Evolutionary conservation across 371 early-diverging fungal genomes (phyloP).

Genomic region (Mortierella sp.): DNA sequence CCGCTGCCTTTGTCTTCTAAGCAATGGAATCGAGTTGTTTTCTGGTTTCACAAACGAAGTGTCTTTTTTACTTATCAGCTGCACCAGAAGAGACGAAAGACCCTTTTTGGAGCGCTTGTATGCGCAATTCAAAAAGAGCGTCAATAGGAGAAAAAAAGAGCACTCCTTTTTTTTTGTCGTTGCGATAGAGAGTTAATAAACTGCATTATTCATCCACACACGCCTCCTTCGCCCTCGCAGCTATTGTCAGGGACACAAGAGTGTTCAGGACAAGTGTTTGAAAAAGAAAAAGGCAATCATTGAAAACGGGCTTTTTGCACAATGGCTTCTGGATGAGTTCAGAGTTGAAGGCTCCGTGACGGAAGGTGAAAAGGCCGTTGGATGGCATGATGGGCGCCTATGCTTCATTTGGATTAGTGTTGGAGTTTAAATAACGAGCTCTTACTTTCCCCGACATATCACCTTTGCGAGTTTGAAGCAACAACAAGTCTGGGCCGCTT

Average conservation of each 20-base stretch:
- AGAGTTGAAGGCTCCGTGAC: neutral
- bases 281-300: neutral
- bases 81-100: neutral
- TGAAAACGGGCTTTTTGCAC: no score
- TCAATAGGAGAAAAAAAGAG: neutral
- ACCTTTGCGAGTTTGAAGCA: neutral
- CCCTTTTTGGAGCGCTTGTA: neutral
- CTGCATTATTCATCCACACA: neutral
- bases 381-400: no score
- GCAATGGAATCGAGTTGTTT: neutral
- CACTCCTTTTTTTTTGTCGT: constrained; percentile 10
- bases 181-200: constrained; percentile 1
- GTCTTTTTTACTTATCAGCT: neutral
- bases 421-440: neutral
- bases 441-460: no score
- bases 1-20: constrained; percentile 37
- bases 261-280: neutral
- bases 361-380: neutral
- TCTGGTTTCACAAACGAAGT: neutral
- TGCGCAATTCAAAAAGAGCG: neutral
- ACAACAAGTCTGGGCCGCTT: no score
- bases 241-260: neutral
- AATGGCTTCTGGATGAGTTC: neutral
- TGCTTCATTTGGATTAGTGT: neutral
- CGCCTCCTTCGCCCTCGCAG: neutral